Evolutionary conservation across 2,329 filamentous ascomycete species (phyloP).

Genomic region (Parastagonospora nodorum): DNA sequence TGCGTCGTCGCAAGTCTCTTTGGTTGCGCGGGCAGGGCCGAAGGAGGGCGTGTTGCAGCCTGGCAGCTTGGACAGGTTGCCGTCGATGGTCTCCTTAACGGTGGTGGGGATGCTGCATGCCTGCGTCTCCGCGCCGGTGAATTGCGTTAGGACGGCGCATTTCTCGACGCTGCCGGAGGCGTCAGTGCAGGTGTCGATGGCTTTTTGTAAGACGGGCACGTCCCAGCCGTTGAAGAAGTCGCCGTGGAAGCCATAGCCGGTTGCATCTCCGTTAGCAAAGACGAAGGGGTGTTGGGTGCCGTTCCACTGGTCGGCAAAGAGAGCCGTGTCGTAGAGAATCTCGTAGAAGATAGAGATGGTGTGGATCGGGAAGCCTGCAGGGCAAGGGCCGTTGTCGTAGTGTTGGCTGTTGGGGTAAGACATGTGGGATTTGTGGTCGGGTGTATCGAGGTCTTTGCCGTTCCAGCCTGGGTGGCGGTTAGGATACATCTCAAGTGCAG

Average conservation of each 20-base stretch:
- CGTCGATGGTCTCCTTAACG: conserved; percentile 52
- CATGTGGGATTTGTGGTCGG: conserved; percentile 67
- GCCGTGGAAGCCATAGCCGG: conserved; percentile 71
- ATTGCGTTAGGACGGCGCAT: conserved; percentile 56
- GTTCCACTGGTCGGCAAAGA: conserved; percentile 63
- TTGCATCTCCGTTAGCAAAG: conserved; percentile 70
- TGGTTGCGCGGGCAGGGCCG: conserved; percentile 32
- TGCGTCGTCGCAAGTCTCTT: conserved; percentile 44
- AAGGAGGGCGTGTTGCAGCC: conserved; percentile 62
- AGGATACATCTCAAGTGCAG: background rate
- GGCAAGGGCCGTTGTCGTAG: conserved; percentile 60
- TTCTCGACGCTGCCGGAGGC: conserved; percentile 23
- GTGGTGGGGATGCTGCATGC: conserved; percentile 56
- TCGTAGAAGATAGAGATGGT: conserved; percentile 67
- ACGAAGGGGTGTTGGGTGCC: conserved; percentile 57
- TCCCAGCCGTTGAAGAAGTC: conserved; percentile 78
- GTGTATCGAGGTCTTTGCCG: conserved; percentile 61
- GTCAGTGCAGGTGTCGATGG: conserved; percentile 69
- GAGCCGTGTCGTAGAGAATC: conserved; percentile 87
- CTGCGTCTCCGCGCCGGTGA: conserved; percentile 51
- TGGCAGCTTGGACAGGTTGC: conserved; percentile 54
- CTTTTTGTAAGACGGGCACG: conserved; percentile 64
- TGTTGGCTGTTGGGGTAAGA: conserved; percentile 58
- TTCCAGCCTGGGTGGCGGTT: conserved; percentile 64
- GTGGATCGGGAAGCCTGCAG: conserved; percentile 49